phyloP scores from a whole-genome alignment of 805 yeast genomes.

The Kodamaea sagamina region DNA sequence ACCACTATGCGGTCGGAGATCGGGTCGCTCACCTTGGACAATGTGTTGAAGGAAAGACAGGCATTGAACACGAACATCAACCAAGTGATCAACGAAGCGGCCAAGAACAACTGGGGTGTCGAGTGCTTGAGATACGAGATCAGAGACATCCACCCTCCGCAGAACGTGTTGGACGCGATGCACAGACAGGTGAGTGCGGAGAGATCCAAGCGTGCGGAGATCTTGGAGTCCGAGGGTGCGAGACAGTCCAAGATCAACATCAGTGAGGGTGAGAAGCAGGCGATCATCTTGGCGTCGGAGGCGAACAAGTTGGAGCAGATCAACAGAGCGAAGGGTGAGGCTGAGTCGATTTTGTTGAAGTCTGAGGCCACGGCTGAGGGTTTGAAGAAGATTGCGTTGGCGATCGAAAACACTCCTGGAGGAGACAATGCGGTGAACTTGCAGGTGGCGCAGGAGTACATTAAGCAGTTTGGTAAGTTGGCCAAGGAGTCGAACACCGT shows the following conservation, averaged over 20 bases:
- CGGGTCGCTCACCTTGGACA: conserved; percentile 78
- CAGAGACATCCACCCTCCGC: conserved; percentile 86
- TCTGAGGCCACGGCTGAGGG: conserved; percentile 78
- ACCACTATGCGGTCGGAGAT: conserved; percentile 90
- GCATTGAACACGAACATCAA: conserved; percentile 72
- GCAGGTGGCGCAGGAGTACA: conserved; percentile 81
- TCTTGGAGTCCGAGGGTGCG: conserved; percentile 82
- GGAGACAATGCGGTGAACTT: conserved; percentile 76
- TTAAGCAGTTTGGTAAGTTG: conserved; percentile 75
- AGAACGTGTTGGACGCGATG: conserved; percentile 84
- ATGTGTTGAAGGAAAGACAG: conserved; percentile 77
- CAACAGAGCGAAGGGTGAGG: conserved; percentile 73
- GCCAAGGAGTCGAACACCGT: conserved; percentile 82
- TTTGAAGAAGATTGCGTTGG: conserved; percentile 60
- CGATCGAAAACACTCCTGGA: conserved; percentile 67
- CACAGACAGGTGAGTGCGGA: conserved; percentile 89
- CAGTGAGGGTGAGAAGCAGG: conserved; percentile 78
- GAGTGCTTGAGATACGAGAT: conserved; percentile 82
- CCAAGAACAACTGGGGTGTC: conserved; percentile 79
- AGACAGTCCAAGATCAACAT: conserved; percentile 77
- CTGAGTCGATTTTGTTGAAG: conserved; percentile 63
- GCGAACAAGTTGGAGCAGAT: conserved; percentile 62
- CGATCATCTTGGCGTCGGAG: conserved; percentile 74
- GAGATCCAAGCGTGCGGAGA: conserved; percentile 83
- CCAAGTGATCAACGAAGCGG: conserved; percentile 79